Base-by-base conservation (phyloP, 108 stramenopile genomes). In the Cyclotella cryptica region DNA sequence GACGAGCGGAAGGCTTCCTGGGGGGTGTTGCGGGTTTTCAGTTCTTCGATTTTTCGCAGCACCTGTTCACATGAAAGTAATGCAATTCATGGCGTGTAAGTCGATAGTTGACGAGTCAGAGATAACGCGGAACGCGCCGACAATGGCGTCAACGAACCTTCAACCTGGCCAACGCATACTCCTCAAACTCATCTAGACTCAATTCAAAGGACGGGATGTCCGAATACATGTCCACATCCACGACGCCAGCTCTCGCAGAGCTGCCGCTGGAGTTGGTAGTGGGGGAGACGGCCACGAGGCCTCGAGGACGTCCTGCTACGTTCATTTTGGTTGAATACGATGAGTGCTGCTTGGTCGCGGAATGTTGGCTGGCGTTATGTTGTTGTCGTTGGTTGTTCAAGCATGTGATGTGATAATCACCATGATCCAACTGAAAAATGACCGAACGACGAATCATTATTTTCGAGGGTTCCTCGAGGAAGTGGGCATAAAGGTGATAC, bases 41-140 rank as follows among this genome's bases (percentile, higher is more conserved):
- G 73, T 75, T 93, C 91, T 79, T 98, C 98, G 42, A 98, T 89
- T 75, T 91, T 95, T 24, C 97, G 93, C 28, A 98, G 88, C 12
- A 98, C 92, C 93, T 94, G 65, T 28, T 28, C 27, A 59, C 3
- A 35, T 6, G 35, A 35, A 2, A 35, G 2, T 6, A 35, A 5
- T 6, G 35, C 35, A 2, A 6, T 35, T 35, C 35, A 6, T 39
- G 30, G 44, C n/a, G 30, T 69, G 47, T 35, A 26, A 59, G 24
- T 49, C 6, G 18, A 11, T 21, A 43, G 40, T 27, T 59, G 52
- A 43, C 14, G 30, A 55, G 29, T 26, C 3, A 44, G 18, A 21
- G 35, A 54, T 35, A 58, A 44, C 17, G 28, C 40, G 41, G 39
- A 62, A 11, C 18, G 39, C 61, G 17, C 8, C 61, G 21, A 41